Evolutionary conservation across 345 rosid species (phyloP).

Genomic region (Ceriops tagal): DNA sequence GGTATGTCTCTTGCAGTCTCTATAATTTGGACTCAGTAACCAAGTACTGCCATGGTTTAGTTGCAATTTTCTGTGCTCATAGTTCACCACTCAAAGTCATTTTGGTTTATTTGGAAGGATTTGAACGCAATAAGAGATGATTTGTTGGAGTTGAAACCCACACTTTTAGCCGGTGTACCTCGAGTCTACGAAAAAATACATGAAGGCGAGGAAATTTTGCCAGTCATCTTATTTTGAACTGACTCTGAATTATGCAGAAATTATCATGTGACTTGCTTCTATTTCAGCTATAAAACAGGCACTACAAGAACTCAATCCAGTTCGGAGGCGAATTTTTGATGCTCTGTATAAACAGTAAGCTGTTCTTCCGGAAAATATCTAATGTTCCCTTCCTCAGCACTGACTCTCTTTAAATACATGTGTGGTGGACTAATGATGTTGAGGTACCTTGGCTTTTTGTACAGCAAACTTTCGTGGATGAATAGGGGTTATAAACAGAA

Average conservation of each 20-base stretch:
- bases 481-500: slow-evolving; percentile 73
- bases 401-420: neutral
- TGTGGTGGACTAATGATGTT: neutral
- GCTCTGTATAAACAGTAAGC: slow-evolving; percentile 74
- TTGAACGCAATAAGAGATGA: slow-evolving; percentile 80
- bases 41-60: too few species aligned
- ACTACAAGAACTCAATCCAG: slow-evolving; percentile 68
- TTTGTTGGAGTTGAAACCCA: slow-evolving; percentile 79
- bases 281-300: slow-evolving; percentile 55
- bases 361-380: slow-evolving; percentile 3
- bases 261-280: slow-evolving; percentile 3
- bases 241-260: neutral
- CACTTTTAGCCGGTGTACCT: slow-evolving; percentile 91
- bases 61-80: neutral
- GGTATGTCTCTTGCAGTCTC: slow-evolving; percentile 36
- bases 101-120: slow-evolving; percentile 43
- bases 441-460: slow-evolving; percentile 14
- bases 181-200: slow-evolving; percentile 85
- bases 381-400: neutral
- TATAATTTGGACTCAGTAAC: too few species aligned
- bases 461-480: slow-evolving; percentile 93
- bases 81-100: neutral
- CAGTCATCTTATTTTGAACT: slow-evolving; percentile 5
- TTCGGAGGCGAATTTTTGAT: slow-evolving; percentile 56
- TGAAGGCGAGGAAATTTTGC: slow-evolving; percentile 47